phyloP scores from a whole-genome alignment of 192 early-diverging fungal species.

The Rhizophagus sp. region DNA sequence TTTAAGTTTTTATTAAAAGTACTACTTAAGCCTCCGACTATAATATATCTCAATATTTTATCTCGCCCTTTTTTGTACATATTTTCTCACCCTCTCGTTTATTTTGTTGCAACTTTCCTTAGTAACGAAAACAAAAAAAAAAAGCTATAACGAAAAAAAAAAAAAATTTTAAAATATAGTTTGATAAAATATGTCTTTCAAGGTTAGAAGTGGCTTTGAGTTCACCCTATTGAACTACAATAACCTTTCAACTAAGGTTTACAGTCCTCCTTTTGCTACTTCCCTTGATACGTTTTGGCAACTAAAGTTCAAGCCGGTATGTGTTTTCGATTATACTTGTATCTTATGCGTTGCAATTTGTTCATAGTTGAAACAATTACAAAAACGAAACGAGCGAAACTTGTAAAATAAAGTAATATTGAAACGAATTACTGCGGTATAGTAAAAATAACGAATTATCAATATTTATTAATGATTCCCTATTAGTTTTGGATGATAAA shows the following conservation, averaged over 20 bases:
- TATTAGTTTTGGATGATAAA: neutral
- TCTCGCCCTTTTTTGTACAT: neutral
- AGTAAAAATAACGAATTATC: neutral
- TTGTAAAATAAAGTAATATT: neutral
- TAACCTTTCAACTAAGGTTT: neutral
- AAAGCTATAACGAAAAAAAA: neutral
- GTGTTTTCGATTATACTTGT: neutral
- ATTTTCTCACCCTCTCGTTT: neutral
- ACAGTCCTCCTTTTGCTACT: conserved; percentile 24
- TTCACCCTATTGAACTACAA: neutral
- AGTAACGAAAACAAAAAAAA: too few relatives aligned
- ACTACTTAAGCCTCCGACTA: neutral
- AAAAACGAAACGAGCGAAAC: neutral
- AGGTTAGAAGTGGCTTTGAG: conserved; percentile 18
- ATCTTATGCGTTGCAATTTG: neutral
- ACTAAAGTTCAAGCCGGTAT: conserved; percentile 25
- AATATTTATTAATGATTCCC: neutral
- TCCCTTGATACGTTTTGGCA: conserved; percentile 27
- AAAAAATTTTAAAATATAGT: neutral
- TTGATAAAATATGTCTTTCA: neutral
- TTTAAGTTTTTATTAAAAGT: neutral
- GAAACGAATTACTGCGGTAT: neutral
- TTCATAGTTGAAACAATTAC: neutral
- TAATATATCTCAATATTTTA: neutral
- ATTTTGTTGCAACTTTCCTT: neutral